phyloP scores from a whole-genome alignment of 345 rosid genomes.

The Eucalyptus shirleyi region DNA sequence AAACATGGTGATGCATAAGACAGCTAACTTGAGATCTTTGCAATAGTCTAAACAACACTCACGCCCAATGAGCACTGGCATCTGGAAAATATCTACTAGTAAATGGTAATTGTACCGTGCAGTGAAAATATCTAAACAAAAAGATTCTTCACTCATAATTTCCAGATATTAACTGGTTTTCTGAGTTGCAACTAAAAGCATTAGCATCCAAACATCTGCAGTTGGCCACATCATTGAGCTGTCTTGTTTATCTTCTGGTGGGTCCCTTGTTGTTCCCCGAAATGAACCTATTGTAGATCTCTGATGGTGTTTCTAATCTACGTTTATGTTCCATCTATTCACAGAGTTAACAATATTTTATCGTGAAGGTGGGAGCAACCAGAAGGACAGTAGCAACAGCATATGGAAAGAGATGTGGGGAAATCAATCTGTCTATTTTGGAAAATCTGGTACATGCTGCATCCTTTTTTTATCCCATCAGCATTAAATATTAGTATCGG shows the following conservation, averaged over 20 bases:
- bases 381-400: constrained; percentile 70
- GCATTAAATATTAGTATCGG: neutral
- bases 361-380: constrained; percentile 70
- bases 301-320: neutral
- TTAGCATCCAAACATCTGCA: neutral
- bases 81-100: neutral
- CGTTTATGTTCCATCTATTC: neutral
- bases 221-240: neutral
- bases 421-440: constrained; percentile 62
- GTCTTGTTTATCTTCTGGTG: neutral
- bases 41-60: neutral
- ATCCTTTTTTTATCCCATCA: neutral
- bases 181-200: neutral
- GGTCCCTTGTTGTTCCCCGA: neutral
- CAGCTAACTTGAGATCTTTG: neutral
- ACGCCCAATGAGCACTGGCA: neutral
- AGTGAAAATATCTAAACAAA: neutral
- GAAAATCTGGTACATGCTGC: constrained; percentile 53
- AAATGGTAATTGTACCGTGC: neutral
- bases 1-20: neutral
- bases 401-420: constrained; percentile 77
- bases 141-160: neutral
- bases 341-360: constrained; percentile 1
- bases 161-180: neutral
- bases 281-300: neutral